Conservation (phyloP, 192 early-diverging fungal species). For the Coemansia umbellata region DNA sequence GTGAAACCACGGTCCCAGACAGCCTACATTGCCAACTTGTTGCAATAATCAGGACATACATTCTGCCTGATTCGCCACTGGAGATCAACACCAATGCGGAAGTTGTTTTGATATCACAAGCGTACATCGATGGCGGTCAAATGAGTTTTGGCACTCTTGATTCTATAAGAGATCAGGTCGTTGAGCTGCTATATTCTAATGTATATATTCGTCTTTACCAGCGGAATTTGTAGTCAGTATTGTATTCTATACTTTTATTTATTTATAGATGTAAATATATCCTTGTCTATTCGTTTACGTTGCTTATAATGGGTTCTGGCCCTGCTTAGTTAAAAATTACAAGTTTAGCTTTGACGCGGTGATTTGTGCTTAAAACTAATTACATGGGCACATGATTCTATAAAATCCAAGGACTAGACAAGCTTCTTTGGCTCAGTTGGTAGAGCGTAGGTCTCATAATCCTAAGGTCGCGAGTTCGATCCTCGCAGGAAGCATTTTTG, state of each 20-base stretch:
- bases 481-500: constrained; percentile 17
- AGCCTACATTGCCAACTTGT: constrained; percentile 12
- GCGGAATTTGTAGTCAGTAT: too few relatives aligned
- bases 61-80: constrained; percentile 21
- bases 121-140: constrained; percentile 11
- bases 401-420: too few relatives aligned
- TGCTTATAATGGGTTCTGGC: too few relatives aligned
- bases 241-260: too few relatives aligned
- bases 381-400: too few relatives aligned
- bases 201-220: constrained; percentile 27
- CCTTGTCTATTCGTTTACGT: too few relatives aligned
- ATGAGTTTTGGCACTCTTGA: constrained; percentile 24
- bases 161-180: constrained; percentile 15
- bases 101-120: constrained; percentile 2
- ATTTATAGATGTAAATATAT: too few relatives aligned
- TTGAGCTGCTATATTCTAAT: constrained; percentile 35
- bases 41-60: constrained; percentile 27
- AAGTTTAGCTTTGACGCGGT: too few relatives aligned
- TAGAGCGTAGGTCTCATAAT: constrained; percentile 36
- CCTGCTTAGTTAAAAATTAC: too few relatives aligned
- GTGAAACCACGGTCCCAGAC: constrained; percentile 10
- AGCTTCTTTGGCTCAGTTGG: constrained; percentile 27
- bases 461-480: constrained; percentile 34
- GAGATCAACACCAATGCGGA: constrained; percentile 17
- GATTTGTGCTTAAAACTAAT: too few relatives aligned